Evolutionary conservation across 176 grass and related monocot species (phyloP).

Genomic region (Phoenix roebelenii): DNA sequence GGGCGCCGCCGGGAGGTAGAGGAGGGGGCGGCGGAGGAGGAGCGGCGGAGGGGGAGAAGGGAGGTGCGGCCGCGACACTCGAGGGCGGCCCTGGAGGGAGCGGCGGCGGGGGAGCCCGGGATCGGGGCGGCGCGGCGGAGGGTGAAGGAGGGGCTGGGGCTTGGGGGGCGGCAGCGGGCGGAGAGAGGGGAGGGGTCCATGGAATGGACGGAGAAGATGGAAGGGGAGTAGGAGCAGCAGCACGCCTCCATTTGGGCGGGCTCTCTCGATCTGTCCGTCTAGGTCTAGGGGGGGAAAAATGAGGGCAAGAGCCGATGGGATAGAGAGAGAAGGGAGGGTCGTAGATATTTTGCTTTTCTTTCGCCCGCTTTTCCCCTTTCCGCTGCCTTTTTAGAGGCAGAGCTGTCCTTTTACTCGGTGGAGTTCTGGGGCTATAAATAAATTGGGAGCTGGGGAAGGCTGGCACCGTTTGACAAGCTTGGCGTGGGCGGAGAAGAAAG

Average conservation of each 20-base stretch:
- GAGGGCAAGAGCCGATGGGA: too few relatives aligned
- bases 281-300: too few relatives aligned
- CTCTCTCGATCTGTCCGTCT: background rate
- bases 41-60: conserved; percentile 7
- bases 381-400: too few relatives aligned
- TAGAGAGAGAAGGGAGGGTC: too few relatives aligned
- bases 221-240: conserved; percentile 17
- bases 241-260: conserved; percentile 24
- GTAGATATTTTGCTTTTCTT: too few relatives aligned
- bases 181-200: background rate
- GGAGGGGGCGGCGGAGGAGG: conserved; percentile 8
- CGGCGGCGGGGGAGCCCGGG: conserved; percentile 1
- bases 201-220: conserved; percentile 1
- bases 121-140: background rate
- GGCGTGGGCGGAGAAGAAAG: too few relatives aligned
- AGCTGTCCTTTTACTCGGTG: too few relatives aligned
- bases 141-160: background rate
- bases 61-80: background rate
- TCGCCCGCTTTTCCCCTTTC: too few relatives aligned
- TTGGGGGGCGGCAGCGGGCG: background rate
- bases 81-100: background rate
- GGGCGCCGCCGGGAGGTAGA: background rate
- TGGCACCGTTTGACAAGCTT: too few relatives aligned
- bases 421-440: too few relatives aligned
- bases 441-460: too few relatives aligned